phyloP scores from a whole-genome alignment of 805 yeast species.

The Saccharomycopsis sp. region DNA sequence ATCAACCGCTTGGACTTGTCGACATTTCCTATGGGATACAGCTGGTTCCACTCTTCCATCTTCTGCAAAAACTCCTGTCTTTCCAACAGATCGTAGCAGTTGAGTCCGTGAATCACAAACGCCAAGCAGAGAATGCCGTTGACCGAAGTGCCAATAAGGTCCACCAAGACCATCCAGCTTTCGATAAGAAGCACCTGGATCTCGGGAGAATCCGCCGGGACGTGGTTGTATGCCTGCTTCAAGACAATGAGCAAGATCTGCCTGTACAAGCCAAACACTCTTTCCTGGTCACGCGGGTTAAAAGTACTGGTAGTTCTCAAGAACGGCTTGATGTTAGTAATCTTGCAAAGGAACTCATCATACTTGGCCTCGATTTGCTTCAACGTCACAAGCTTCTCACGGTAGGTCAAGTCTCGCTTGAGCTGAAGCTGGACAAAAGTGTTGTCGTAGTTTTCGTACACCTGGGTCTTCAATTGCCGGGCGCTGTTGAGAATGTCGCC shows the following conservation, averaged over 20 bases:
- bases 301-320: slow-evolving; percentile 7
- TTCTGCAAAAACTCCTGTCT: background rate
- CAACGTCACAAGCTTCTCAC: background rate
- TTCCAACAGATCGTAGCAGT: slow-evolving; percentile 1
- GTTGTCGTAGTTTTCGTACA: background rate
- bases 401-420: background rate
- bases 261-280: slow-evolving; percentile 10
- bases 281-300: slow-evolving; percentile 8
- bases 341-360: background rate
- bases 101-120: slow-evolving; percentile 12
- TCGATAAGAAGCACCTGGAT: slow-evolving; percentile 8
- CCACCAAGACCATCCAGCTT: slow-evolving; percentile 2
- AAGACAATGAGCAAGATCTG: slow-evolving; percentile 4
- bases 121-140: slow-evolving; percentile 15
- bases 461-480: background rate
- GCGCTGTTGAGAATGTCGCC: slow-evolving; percentile 6
- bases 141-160: slow-evolving; percentile 7
- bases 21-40: slow-evolving; percentile 12
- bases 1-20: slow-evolving; percentile 4
- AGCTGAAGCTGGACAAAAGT: background rate
- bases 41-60: slow-evolving; percentile 1
- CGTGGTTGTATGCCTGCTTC: background rate
- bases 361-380: background rate
- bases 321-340: background rate
- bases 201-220: slow-evolving; percentile 2